Evolutionary conservation across 495 filamentous ascomycete species (phyloP), one percentile per base, ranked within the genome.

Genomic region (Coniosporium apollinis): DNA sequence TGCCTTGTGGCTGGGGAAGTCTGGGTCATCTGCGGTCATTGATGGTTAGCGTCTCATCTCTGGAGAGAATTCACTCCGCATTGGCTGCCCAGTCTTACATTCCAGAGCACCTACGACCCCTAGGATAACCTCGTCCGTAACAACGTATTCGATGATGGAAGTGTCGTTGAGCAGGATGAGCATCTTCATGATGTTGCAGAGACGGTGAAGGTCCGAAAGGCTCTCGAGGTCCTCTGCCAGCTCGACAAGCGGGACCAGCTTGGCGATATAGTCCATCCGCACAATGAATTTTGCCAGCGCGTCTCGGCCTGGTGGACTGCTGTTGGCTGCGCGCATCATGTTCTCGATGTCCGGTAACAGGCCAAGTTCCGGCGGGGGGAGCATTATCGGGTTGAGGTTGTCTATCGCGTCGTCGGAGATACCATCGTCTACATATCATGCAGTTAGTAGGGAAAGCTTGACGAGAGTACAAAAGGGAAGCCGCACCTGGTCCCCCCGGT

Each of bases 111-210:
- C 89, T 31, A 97, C 89, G 29, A 96, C 87, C 2, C 87, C 91
- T 33, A 93, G 56, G 28, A 96, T 76, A 40, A 85, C 70, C 20
- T 81, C 72, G 59, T 97, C 91, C 5, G 79, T 80, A 5, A 97
- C 87, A 30, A 85, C 81, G 31, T 79, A 74, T 52, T 97, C 89
- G 42, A 97, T 92, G 39, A 97, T 92, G 37, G 72, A 62, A 22
- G 76, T 92, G 49, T 97, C 91, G 53, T 97, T 97, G 16, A 97
- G 69, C 29, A 96, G 64, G 32, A 97, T 83, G 22, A 94, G 67
- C 35, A 74, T 79, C 63, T 97, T 97, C 84, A 94, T 93, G 53
- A 97, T 93, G 50, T 84, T 92, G 73, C 89, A 97, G 15, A 97
- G 61, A 19, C 78, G 70, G 51, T 96, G 91, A 19, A 97, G 62